Conservation (phyloP, 108 stramenopile genomes). For the Bacterosira constricta region DNA sequence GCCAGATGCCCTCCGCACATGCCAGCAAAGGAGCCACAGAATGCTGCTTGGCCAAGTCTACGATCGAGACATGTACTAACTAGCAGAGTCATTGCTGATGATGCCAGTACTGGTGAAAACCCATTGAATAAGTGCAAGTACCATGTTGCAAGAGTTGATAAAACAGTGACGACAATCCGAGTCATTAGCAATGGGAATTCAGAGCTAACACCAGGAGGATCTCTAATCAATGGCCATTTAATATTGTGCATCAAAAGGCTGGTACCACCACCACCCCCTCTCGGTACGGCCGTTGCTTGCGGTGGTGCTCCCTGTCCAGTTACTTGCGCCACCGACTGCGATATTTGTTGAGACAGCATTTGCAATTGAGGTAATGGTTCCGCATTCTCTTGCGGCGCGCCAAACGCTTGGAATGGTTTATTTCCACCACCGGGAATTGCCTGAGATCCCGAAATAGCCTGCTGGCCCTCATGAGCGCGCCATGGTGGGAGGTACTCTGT, state of each 20-base stretch:
- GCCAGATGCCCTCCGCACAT: slow-evolving; percentile 48
- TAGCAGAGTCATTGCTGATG: slow-evolving; percentile 46
- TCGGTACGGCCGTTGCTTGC: no score
- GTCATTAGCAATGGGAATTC: slow-evolving; percentile 44
- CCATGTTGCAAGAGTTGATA: slow-evolving; percentile 52
- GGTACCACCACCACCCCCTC: no score
- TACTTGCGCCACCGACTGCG: no score
- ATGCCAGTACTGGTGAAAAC: slow-evolving; percentile 56
- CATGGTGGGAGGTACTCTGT: no score
- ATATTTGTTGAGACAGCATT: no score
- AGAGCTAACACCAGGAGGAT: slow-evolving; percentile 20
- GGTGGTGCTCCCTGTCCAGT: no score
- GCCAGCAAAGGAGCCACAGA: slow-evolving; percentile 68
- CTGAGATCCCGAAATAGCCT: no score
- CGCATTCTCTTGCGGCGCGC: no score
- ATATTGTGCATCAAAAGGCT: slow-evolving; percentile 7
- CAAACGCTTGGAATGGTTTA: no score
- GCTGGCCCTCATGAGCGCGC: no score
- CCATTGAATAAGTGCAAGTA: slow-evolving; percentile 39
- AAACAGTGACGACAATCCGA: slow-evolving; percentile 29
- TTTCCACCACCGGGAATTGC: no score
- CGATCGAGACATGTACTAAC: slow-evolving; percentile 40
- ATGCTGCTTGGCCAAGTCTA: slow-evolving; percentile 59
- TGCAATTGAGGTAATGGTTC: no score
- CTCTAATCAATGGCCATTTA: slow-evolving; percentile 20